Evolutionary conservation across 2,329 filamentous ascomycete species (phyloP), one percentile per base, ranked within the genome.

Genomic region (Beauveria sp.): DNA sequence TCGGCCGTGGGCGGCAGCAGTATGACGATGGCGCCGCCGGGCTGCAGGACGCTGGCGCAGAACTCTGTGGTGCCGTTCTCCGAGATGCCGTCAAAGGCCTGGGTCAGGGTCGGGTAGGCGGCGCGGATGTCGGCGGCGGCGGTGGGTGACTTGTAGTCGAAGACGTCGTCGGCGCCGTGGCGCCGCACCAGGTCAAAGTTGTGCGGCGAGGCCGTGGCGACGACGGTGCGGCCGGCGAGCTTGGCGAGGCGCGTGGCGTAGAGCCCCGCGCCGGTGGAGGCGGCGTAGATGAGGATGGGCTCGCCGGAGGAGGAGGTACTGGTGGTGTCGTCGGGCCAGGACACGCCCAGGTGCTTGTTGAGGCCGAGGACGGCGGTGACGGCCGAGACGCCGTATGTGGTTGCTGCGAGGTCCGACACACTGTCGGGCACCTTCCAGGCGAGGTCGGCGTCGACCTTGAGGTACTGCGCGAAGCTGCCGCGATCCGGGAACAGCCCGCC

Each of bases 221-320:
- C 65, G 22, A 82, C 78, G 10, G 75, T 70, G 62, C 76, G 78
- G 1, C 79, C 80, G 3, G 75, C 73, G 0, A 72, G 74, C 20
- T 71, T 69, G 9, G 75, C 74, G 1, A 81, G 69, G 63, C 82
- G 80, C 18, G 80, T 75, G 4, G 76, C 77, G 49, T 73, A 78
- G 49, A 75, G 73, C 0, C 80, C 80, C 1, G 80, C 78, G 28
- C 72, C 73, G 0, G 77, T 77, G 5, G 78, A 75, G 6, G 80
- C 83, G 14, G 81, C 81, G 76, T 80, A 83, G 53, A 75, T 65
- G 49, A 77, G 69, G 61, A 80, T 67, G 2, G 75, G 70, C 57
- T 55, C 52, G 51, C 38, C 45, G 3, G 18, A 20, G 26, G 43
- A 5, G 55, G 28, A 20, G 63, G 74, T 26, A 18, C 40, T 22